Base-by-base conservation (phyloP, 164 flowering plant species). In the Litsea cubeba region DNA sequence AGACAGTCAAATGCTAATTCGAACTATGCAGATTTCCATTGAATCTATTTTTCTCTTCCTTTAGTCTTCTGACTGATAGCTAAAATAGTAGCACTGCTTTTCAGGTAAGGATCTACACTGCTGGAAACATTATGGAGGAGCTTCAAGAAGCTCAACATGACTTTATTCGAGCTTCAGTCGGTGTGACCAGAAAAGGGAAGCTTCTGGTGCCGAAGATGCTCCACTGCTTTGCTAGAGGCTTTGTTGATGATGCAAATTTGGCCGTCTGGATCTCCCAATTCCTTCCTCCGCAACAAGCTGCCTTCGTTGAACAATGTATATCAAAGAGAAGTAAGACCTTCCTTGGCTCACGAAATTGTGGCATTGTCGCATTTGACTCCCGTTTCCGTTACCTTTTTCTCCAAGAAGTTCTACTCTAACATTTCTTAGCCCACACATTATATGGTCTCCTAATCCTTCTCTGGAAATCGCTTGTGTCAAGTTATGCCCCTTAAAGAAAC, bases 161-260 rank as follows among this genome's bases (percentile, higher is more conserved):
- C 75, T 91, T 81, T 64, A 76, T 91, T 35, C 87, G 87, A 24
- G 94, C 97, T 28, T 84, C 91, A 24, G 91, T 91, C 65, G 94
- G 94, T 17, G 79, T 91, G 32, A 89, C 92, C 83, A 83, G 77
- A 74, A 89, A 84, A 75, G 97, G 97, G 72, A 85, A 81, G 84
- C 81, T 91, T 32, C 72, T 91, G 75, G 88, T 91, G 57, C 94
- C 97, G 12, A 91, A 90, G 80, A 77, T 91, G 88, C 82, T 89
- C 10, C 90, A 89, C 72, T 85, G 88, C 77, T 88, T 87, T 77
- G 88, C 88, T 12, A 85, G 79, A 76, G 73, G 78, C 49, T 73
- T 80, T 46, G 88, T 88, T 8, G 92, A 88, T 72, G 97, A 91
- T 72, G 73, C 86, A 2, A 78, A 82, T 60, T 78, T 91, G 46